Conservation (phyloP, 1,139 yeast genomes). For the Kodamaea fungicola region DNA sequence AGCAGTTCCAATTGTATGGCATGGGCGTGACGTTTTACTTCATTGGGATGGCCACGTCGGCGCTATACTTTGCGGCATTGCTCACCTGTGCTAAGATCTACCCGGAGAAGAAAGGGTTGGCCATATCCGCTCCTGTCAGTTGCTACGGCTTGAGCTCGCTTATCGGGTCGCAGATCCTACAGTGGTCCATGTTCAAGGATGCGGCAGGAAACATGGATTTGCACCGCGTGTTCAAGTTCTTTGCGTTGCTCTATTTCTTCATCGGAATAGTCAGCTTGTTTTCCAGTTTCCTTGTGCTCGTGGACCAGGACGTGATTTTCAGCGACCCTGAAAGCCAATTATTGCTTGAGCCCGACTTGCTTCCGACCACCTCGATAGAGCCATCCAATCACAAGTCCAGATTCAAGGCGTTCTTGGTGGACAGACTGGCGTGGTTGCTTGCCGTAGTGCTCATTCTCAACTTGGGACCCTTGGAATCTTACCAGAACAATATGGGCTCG, state of each 20-base stretch:
- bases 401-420: conserved; percentile 51
- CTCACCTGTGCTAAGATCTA: conserved; percentile 82
- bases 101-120: conserved; percentile 70
- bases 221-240: conserved; percentile 51
- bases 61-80: conserved; percentile 73
- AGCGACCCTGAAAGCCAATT: conserved; percentile 24
- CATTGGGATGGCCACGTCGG: conserved; percentile 79
- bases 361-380: conserved; percentile 31
- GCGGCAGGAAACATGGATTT: conserved; percentile 36
- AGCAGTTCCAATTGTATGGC: conserved; percentile 16
- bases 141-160: conserved; percentile 81
- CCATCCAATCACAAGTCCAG: conserved; percentile 48
- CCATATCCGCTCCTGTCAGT: conserved; percentile 85
- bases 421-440: conserved; percentile 63
- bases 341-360: conserved; percentile 16
- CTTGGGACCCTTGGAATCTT: conserved; percentile 86
- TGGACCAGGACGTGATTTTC: conserved; percentile 52
- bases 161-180: conserved; percentile 55
- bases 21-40: conserved; percentile 38
- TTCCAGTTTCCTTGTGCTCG: conserved; percentile 61
- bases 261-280: conserved; percentile 60
- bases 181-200: conserved; percentile 34
- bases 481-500: conserved; percentile 79
- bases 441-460: conserved; percentile 61
- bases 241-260: conserved; percentile 54